Base-by-base conservation (phyloP, 2,329 filamentous ascomycete species). In the Fusarium beomiforme region DNA sequence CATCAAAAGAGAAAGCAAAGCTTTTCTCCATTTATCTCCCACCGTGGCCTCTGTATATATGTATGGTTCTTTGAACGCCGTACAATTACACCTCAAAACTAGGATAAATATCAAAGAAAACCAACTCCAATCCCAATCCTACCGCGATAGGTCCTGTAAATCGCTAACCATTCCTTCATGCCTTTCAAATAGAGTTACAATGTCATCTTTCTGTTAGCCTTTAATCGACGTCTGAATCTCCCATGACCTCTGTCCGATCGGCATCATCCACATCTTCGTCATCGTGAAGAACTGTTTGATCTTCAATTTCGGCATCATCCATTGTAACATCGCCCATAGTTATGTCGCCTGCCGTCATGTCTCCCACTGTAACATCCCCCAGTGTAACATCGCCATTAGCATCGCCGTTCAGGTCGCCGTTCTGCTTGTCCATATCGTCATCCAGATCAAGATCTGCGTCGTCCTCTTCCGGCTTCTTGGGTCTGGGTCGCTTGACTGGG, bases 271-370 rank as follows among this genome's bases (percentile, higher is more conserved):
- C 83, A 12, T 86, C 85, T 51, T 84, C 84, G 53, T 85, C 85
- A 43, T 79, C 84, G 9, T 74, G 69, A 42, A 80, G 66, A 24
- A 74, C 76, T 19, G 79, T 80, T 60, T 81, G 77, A 41, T 85
- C 86, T 37, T 88, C 87, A 73, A 87, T 85, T 19, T 89, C 79
- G 16, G 85, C 85, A 31, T 89, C 87, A 59, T 88, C 87, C 64
- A 89, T 82, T 47, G 80, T 80, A 39, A 84, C 77, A 37, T 86
- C 84, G 39, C 70, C 75, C 73, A 76, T 75, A n/a, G 73, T 75
- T 29, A 76, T 55, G 26, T 76, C 74, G 24, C 74, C 75, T 17
- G 67, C 63, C 49, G 67, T 64, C 60, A 76, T 67, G 85, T 85
- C 74, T 36, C 74, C 74, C 36, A 74, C 62, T 21, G 74, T 76